Conservation (phyloP, 805 yeast species). For the Cyberlindnera suaveolens region DNA sequence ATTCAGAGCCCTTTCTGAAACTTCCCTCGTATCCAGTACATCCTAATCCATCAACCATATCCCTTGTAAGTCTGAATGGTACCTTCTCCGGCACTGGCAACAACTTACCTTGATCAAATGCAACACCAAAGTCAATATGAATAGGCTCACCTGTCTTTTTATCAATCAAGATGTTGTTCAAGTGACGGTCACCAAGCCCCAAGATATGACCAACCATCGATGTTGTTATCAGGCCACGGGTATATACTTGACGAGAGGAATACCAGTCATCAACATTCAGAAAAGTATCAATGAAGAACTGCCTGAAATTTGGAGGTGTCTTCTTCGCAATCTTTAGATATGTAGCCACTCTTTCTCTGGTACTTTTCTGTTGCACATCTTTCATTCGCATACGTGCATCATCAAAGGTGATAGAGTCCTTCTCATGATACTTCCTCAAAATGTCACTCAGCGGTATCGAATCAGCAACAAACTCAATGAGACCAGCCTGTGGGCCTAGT, state of each 20-base stretch:
- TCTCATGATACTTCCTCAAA: constrained; percentile 55
- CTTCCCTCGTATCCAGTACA: constrained; percentile 77
- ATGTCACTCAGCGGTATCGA: constrained; percentile 68
- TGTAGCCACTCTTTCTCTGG: constrained; percentile 35
- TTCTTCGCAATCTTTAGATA: constrained; percentile 42
- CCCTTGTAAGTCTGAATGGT: constrained; percentile 88
- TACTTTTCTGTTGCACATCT: constrained; percentile 41
- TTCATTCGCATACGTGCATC: constrained; percentile 64
- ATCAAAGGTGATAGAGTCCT: constrained; percentile 42
- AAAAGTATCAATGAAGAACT: constrained; percentile 66
- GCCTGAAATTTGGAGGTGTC: constrained; percentile 61
- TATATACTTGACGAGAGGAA: constrained; percentile 52
- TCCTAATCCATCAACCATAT: constrained; percentile 91
- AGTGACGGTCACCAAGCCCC: constrained; percentile 94
- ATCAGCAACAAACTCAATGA: constrained; percentile 82
- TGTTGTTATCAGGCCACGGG: constrained; percentile 74
- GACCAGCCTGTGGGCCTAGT: constrained; percentile 79
- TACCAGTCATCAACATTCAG: constrained; percentile 72
- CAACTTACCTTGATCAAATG: constrained; percentile 88
- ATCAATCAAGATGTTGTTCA: constrained; percentile 85
- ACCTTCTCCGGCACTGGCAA: constrained; percentile 88
- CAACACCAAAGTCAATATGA: constrained; percentile 93
- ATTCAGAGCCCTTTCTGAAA: constrained; percentile 67
- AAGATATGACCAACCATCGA: constrained; percentile 84
- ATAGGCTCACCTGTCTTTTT: constrained; percentile 81